Evolutionary conservation across 2,329 filamentous ascomycete genomes (phyloP), one percentile per base, ranked within the genome.

Genomic region (Botrytis aclada): DNA sequence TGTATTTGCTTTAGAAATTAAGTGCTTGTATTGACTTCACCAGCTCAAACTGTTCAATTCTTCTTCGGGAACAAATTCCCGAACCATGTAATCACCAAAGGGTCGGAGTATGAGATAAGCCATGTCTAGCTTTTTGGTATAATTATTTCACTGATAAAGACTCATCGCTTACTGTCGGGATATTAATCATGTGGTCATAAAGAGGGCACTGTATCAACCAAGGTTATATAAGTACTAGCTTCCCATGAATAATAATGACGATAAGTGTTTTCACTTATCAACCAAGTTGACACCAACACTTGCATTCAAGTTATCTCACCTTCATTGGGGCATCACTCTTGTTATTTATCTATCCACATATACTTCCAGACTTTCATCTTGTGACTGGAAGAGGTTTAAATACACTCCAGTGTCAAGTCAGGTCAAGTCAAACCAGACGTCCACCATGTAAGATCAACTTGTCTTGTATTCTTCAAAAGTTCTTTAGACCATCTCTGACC

Each of bases 1-100:
- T 25, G 9, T 5, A n/a, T n/a, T n/a, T 2, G 0, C 3, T n/a
- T 14, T n/a, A 1, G 12, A n/a, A 25, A 14, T 14, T 25, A 4
- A 47, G 45, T 47, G 22, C 9, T 3, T 25, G 10, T n/a, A n/a
- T 51, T 14, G 5, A 12, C 10, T 51, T 51, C 22, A 3, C 22
- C 10, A 47, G 20, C 16, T 6, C 9, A 20, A 4, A 34, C 10
- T 25, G 22, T 9, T 37, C 32, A 37, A 37, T 25, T 9, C 34
- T 37, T 47, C 8, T 47, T 47, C 41, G 1, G 41, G 5, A n/a
- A n/a, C n/a, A n/a, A n/a, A n/a, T n/a, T n/a, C n/a, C n/a, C n/a
- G n/a, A n/a, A n/a, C n/a, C n/a, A n/a, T n/a, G n/a, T n/a, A n/a
- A n/a, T n/a, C n/a, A n/a, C n/a, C n/a, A n/a, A n/a, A n/a, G n/a